Evolutionary conservation across 1,139 yeast genomes (phyloP).

Genomic region (Debaryomycetaceae sp.): DNA sequence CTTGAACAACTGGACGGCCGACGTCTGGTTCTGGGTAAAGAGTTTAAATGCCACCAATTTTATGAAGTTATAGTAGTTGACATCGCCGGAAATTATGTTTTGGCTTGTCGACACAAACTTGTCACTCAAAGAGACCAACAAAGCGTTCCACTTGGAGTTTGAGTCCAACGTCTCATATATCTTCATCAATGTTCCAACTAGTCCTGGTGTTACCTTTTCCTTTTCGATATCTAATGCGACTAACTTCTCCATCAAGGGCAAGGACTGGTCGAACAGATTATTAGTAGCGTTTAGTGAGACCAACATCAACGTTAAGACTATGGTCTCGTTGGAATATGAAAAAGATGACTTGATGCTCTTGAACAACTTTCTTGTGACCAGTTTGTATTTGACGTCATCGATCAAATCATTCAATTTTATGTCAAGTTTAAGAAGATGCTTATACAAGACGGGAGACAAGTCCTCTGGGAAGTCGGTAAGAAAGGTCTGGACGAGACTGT

Average conservation of each 20-base stretch:
- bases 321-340: constrained; percentile 9
- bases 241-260: constrained; percentile 36
- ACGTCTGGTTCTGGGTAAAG: constrained; percentile 24
- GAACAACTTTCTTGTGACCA: constrained; percentile 24
- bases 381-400: constrained; percentile 11
- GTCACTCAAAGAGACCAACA: constrained; percentile 22
- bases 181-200: constrained; percentile 43
- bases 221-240: constrained; percentile 16
- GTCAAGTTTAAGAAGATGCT: constrained; percentile 25
- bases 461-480: constrained; percentile 28
- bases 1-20: constrained; percentile 30
- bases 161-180: constrained; percentile 41
- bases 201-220: constrained; percentile 32
- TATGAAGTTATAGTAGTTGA: constrained; percentile 33
- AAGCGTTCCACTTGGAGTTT: constrained; percentile 18
- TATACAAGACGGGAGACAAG: constrained; percentile 29
- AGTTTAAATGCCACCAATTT: constrained; percentile 49
- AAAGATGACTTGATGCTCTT: constrained; percentile 12
- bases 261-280: constrained; percentile 44
- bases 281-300: constrained; percentile 41
- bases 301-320: constrained; percentile 40
- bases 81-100: constrained; percentile 17
- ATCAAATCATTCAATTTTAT: constrained; percentile 27
- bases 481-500: constrained; percentile 16
- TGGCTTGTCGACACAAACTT: constrained; percentile 16